A percentile compares a stretch with the other conserved stretches of the same genome.
phyloP scores from a whole-genome alignment of 148 eudicot species.

The Amaranthus hypochondriacus region DNA sequence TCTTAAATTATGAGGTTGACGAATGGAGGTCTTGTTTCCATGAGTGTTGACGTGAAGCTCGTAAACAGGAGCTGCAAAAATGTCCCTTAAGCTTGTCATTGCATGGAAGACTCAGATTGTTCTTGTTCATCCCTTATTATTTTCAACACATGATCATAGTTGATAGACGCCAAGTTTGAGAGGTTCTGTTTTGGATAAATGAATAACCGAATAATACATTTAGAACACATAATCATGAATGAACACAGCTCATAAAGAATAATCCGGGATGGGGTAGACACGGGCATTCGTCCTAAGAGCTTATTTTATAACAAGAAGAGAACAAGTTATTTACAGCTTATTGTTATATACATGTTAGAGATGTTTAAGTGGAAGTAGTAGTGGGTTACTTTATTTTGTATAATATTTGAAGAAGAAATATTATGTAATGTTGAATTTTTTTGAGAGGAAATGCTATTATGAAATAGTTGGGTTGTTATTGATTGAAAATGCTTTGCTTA shows the following conservation, averaged over 20 bases:
- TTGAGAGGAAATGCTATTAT: too few relatives aligned
- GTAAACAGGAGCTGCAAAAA: constrained; percentile 10
- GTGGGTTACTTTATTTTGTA: too few relatives aligned
- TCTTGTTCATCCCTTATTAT: constrained; percentile 54
- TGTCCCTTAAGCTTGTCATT: constrained; percentile 24
- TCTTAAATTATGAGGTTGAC: neutral
- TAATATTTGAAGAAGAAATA: too few relatives aligned
- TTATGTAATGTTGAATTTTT: too few relatives aligned
- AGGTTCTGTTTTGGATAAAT: constrained; percentile 54
- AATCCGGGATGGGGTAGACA: too few relatives aligned
- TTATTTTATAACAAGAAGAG: too few relatives aligned
- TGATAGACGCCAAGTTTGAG: constrained; percentile 94
- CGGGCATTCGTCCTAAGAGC: too few relatives aligned
- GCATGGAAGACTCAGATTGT: constrained; percentile 32
- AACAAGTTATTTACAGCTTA: too few relatives aligned
- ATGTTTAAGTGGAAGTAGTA: too few relatives aligned
- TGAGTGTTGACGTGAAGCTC: neutral
- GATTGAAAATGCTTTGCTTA: too few relatives aligned
- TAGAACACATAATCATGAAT: neutral
- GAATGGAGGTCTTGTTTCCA: neutral
- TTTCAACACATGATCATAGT: constrained; percentile 79
- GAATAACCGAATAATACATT: neutral
- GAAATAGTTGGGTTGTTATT: too few relatives aligned
- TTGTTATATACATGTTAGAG: too few relatives aligned
- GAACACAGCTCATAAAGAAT: neutral